Conservation (phyloP, 176 grass and related monocot genomes). For the Rhipidocladum racemiflorum region DNA sequence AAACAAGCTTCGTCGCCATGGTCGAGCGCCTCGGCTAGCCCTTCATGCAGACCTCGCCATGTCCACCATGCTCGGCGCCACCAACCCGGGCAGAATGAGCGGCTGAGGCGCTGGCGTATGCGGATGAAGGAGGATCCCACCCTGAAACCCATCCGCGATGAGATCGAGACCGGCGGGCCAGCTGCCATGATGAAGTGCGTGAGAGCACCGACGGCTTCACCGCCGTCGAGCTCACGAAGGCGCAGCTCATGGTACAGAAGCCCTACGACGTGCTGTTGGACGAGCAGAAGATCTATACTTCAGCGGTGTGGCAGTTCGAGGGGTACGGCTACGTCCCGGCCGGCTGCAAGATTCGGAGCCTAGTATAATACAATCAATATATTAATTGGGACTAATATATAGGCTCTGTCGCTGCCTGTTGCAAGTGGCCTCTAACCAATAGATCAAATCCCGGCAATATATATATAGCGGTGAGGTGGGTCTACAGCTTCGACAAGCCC, state of each 20-base stretch:
- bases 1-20: conserved; percentile 85
- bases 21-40: conserved; percentile 78
- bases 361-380: too few species aligned
- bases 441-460: too few species aligned
- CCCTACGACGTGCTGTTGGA: conserved; percentile 28
- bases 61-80: conserved; percentile 72
- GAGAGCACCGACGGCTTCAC: conserved; percentile 34
- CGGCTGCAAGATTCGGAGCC: too few species aligned
- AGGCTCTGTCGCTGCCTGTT: too few species aligned
- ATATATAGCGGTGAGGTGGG: too few species aligned
- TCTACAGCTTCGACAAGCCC: too few species aligned
- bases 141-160: conserved; percentile 86
- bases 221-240: conserved; percentile 8
- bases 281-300: conserved; percentile 21
- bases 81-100: conserved; percentile 68
- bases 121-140: conserved; percentile 81
- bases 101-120: conserved; percentile 75
- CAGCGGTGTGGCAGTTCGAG: conserved; percentile 54
- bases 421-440: too few species aligned
- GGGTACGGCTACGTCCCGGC: conserved; percentile 26
- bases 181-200: conserved; percentile 92
- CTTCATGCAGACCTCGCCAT: conserved; percentile 92
- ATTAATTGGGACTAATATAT: too few species aligned
- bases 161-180: conserved; percentile 86
- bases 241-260: conserved; percentile 19